phyloP scores from a whole-genome alignment of 2,329 filamentous ascomycete species.

The Neofusicoccum ribis region DNA sequence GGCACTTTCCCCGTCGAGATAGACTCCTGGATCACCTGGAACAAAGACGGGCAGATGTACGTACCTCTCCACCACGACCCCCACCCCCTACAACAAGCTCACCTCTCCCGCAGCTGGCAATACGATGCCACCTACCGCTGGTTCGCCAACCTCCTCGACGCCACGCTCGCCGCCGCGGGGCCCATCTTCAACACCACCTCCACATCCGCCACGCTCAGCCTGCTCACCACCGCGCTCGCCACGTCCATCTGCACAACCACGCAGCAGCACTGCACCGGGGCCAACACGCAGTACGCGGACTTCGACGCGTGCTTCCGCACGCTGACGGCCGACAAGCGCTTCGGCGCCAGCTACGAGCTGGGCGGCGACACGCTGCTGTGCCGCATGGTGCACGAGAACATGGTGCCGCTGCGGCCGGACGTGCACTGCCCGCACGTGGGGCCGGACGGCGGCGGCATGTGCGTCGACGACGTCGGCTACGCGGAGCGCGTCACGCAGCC shows the following conservation, averaged over 20 bases:
- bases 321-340: slow-evolving; percentile 30
- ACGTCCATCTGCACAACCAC: slow-evolving; percentile 28
- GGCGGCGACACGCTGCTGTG: slow-evolving; percentile 41
- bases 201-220: background rate
- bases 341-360: slow-evolving; percentile 36
- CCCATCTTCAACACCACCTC: background rate
- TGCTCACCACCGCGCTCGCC: slow-evolving; percentile 23
- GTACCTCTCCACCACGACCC: too few relatives aligned
- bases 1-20: slow-evolving; percentile 32
- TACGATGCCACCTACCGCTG: slow-evolving; percentile 39
- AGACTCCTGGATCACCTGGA: slow-evolving; percentile 37
- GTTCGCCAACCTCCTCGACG: slow-evolving; percentile 32
- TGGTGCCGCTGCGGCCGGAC: slow-evolving; percentile 36
- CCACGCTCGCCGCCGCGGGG: slow-evolving; percentile 20
- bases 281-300: slow-evolving; percentile 29
- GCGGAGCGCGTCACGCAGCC: slow-evolving; percentile 11
- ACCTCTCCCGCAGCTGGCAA: slow-evolving; percentile 21
- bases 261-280: slow-evolving; percentile 29
- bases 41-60: slow-evolving; percentile 29
- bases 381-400: slow-evolving; percentile 38
- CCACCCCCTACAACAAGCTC: too few relatives aligned
- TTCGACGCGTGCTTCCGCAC: slow-evolving; percentile 28
- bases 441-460: slow-evolving; percentile 35
- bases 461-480: slow-evolving; percentile 33
- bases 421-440: slow-evolving; percentile 42